Percentiles rank a stretch among this genome's conserved stretches.
Evolutionary conservation across 345 rosid species (phyloP).

Genomic region (Gossypium longicalyx): DNA sequence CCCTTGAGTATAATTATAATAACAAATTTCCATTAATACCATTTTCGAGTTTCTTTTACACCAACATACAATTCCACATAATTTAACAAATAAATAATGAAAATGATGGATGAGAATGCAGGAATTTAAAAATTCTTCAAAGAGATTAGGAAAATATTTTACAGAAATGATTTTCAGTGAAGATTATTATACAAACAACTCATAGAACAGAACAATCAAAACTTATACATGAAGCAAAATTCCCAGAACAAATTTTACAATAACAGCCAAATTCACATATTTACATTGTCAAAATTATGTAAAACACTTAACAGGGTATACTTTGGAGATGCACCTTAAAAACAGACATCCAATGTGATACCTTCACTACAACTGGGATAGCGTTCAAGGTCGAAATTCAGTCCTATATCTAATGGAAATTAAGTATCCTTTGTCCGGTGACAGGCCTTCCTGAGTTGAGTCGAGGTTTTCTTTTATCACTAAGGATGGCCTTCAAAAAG

Average conservation of each 20-base stretch:
- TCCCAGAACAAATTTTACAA: constrained; percentile 6
- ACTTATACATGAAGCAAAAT: not conserved
- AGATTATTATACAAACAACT: too few species aligned
- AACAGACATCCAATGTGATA: constrained; percentile 30
- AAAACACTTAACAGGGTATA: constrained; percentile 8
- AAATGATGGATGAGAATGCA: too few species aligned
- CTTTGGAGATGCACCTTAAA: constrained; percentile 32
- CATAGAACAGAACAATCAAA: not conserved
- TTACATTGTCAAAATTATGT: constrained; percentile 16
- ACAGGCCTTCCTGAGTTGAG: not conserved
- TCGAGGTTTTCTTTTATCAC: not conserved
- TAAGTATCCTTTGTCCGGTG: not conserved
- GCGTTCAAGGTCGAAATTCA: not conserved
- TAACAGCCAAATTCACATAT: constrained; percentile 4
- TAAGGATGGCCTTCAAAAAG: constrained; percentile 19
- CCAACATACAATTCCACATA: too few species aligned
- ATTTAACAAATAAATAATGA: too few species aligned
- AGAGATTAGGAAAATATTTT: too few species aligned
- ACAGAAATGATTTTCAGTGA: too few species aligned
- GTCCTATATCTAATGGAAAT: constrained; percentile 8
- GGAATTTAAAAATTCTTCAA: too few species aligned
- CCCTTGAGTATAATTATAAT: too few species aligned
- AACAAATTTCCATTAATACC: too few species aligned
- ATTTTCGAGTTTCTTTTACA: too few species aligned
- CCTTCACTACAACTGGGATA: not conserved